Base-by-base conservation (phyloP, 805 yeast species). In the Starmerella bombi region DNA sequence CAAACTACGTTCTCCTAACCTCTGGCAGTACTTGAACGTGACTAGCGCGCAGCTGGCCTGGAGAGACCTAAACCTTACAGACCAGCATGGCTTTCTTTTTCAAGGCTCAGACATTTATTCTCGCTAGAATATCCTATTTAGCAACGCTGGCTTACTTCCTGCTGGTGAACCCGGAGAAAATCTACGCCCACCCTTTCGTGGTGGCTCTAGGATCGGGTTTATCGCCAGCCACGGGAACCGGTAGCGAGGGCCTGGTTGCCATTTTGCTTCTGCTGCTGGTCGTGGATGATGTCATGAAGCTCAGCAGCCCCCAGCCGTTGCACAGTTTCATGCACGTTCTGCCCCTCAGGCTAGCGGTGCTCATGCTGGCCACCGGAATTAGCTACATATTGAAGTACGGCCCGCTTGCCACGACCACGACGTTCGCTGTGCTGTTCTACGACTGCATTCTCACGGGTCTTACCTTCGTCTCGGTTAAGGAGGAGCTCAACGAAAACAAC, bases 401-500 rank as follows among this genome's bases (percentile, higher is more conserved):
- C 7, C 44, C 56, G 9, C 35, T 60, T 17, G 50, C 56, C 27
- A 54, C 53, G 32, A 51, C 57, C 18, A 41, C 60, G 22, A 54
- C 54, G 7, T 59, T 60, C 38, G 39, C 57, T 19, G 51, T 46
- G 34, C 51, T 54, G 21, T 59, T 61, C 32, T 20, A 50, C 19
- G 64, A 61, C 40, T 41, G 56, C 27, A 32, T 59, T 8, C 18
- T 59, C 35, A 57, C 58, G 40, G 60, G 59, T 31, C 43, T 51
- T 45, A 46, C 54, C 18, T 59, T 49, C 37, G 28, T 47, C 4
- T 41, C 54, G 3, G 51, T 57, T 10, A 49, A 64, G 5, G 64
- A 60, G 35, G 63, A 61, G 49, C 49, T 54, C 19, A 60, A 61
- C 41, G 64, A 60, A 42, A 38, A 36, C 31, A 41, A 43, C 32